phyloP scores from a whole-genome alignment of 306 rosid genomes.

The Corylus heterophylla region DNA sequence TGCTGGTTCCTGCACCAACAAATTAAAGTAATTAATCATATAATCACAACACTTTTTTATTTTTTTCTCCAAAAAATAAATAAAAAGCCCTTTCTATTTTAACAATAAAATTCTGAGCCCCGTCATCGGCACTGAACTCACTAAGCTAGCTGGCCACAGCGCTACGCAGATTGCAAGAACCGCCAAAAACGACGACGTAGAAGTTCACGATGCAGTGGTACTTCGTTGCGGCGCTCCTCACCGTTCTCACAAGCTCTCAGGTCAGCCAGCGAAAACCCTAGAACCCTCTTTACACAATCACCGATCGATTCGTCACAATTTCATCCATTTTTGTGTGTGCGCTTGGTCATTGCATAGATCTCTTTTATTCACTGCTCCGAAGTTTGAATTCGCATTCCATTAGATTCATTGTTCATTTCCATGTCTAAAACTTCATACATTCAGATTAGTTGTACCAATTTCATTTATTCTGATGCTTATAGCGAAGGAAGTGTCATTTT shows the following conservation, averaged over 20 bases:
- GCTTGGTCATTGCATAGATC: slow-evolving; percentile 4
- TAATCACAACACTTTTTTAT: no score
- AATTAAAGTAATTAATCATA: no score
- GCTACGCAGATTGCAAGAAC: background rate
- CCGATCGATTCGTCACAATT: background rate
- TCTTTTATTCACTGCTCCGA: background rate
- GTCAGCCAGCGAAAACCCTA: slow-evolving; percentile 27
- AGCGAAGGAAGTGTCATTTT: no score
- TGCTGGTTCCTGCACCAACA: no score
- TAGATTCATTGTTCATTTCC: background rate
- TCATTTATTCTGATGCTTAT: no score
- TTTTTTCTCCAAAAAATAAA: no score
- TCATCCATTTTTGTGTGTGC: background rate
- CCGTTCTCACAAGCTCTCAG: slow-evolving; percentile 68
- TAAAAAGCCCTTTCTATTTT: no score
- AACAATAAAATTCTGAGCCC: no score
- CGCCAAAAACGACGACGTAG: background rate
- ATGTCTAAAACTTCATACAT: background rate
- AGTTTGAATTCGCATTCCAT: no score
- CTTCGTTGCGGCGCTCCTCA: slow-evolving; percentile 60
- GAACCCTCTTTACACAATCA: background rate
- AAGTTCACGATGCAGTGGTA: slow-evolving; percentile 54
- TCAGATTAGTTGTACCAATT: background rate
- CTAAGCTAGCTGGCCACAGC: background rate
- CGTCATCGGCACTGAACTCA: background rate